Percentiles rank a stretch among this genome's conserved stretches.
phyloP scores from a whole-genome alignment of 768 basidiomycete species.

The Suillus ampliporus region DNA sequence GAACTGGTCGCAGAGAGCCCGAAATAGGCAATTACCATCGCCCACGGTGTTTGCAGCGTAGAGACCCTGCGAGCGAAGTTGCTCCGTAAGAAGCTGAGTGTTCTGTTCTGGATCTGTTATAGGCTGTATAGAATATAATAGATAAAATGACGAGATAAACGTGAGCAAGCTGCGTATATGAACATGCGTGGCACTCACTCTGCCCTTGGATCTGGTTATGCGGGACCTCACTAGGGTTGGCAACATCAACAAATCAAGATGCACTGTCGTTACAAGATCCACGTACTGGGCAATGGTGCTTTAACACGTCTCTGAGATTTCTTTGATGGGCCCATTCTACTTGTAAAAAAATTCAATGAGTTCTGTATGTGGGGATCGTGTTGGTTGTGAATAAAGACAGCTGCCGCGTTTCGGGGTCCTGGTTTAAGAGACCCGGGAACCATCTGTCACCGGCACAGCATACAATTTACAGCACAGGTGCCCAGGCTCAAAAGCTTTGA shows the following conservation, averaged over 20 bases:
- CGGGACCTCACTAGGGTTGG: constrained; percentile 55
- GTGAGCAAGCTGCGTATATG: constrained; percentile 22
- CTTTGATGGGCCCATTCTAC: constrained; percentile 50
- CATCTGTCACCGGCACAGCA: neutral
- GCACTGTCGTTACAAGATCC: constrained; percentile 17
- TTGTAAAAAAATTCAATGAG: constrained; percentile 35
- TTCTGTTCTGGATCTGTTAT: constrained; percentile 66
- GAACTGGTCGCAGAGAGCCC: constrained; percentile 87
- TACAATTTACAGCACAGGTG: too few relatives aligned
- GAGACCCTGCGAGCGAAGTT: constrained; percentile 78
- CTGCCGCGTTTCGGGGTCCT: constrained; percentile 41
- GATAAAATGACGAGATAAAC: constrained; percentile 13
- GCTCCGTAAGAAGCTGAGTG: constrained; percentile 67
- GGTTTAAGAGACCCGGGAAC: constrained; percentile 34
- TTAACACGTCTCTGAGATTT: constrained; percentile 44
- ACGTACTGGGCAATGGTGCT: constrained; percentile 48
- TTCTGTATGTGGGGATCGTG: constrained; percentile 37
- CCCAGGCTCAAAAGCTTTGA: too few relatives aligned
- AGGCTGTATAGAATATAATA: constrained; percentile 34
- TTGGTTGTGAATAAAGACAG: constrained; percentile 41
- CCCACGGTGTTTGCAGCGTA: constrained; percentile 89
- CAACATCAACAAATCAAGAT: constrained; percentile 24
- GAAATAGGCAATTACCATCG: constrained; percentile 94
- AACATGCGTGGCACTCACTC: constrained; percentile 47
- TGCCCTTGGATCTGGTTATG: constrained; percentile 64